Evolutionary conservation across 2,329 filamentous ascomycete species (phyloP).

Genomic region (Monosporascus sp.): DNA sequence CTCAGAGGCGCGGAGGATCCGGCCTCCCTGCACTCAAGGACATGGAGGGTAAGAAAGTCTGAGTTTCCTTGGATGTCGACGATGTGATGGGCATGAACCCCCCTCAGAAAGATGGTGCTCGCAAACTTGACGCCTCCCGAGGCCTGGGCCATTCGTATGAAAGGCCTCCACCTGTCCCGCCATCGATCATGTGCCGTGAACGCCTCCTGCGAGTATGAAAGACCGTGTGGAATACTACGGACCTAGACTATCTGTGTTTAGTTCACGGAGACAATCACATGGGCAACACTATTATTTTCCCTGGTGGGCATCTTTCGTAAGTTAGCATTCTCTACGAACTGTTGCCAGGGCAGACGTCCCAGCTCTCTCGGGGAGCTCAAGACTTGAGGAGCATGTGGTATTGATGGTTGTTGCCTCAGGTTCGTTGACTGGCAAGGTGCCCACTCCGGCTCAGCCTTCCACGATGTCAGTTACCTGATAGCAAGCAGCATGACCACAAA

Average conservation of each 20-base stretch:
- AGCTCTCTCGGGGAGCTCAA: too few relatives aligned
- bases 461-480: constrained; percentile 27
- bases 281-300: constrained; percentile 22
- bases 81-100: constrained; percentile 5
- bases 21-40: constrained; percentile 21
- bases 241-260: constrained; percentile 21
- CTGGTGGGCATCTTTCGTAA: constrained; percentile 6
- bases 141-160: constrained; percentile 9
- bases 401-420: not conserved
- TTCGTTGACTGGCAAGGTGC: constrained; percentile 29
- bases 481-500: constrained; percentile 21
- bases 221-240: constrained; percentile 3
- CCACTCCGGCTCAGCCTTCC: constrained; percentile 24
- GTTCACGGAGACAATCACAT: constrained; percentile 26
- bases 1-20: constrained; percentile 21
- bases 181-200: too few relatives aligned
- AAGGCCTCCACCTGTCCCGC: too few relatives aligned
- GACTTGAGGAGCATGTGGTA: too few relatives aligned
- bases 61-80: constrained; percentile 7
- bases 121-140: constrained; percentile 1
- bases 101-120: too few relatives aligned
- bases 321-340: too few relatives aligned
- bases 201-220: too few relatives aligned
- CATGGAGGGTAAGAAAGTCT: too few relatives aligned
- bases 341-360: too few relatives aligned